Conservation (phyloP, 139 green algal species). For the Chlamydomonas sphaeroides region DNA sequence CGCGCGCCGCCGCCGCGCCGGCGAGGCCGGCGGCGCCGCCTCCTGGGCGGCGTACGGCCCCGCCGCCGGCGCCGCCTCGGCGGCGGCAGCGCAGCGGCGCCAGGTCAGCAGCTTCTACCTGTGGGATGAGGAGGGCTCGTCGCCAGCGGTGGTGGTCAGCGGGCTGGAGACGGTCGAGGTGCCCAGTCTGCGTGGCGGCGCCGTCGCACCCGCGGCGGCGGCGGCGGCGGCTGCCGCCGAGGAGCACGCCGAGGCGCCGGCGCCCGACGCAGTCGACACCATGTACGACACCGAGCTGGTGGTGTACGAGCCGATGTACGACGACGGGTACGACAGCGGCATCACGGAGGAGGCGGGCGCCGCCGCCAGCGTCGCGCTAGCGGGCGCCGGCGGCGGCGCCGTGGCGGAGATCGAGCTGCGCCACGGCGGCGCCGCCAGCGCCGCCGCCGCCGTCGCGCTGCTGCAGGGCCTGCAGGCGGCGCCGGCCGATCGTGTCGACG, state of each 20-base stretch:
- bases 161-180: constrained; percentile 49
- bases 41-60: not conserved
- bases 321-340: too few relatives aligned
- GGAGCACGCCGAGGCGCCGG: constrained; percentile 15
- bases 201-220: not conserved
- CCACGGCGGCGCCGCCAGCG: not conserved
- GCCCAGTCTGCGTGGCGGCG: not conserved
- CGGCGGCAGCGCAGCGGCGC: not conserved
- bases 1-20: not conserved
- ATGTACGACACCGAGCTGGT: constrained; percentile 48
- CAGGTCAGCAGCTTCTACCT: constrained; percentile 35
- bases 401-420: too few relatives aligned
- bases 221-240: not conserved
- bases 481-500: too few relatives aligned
- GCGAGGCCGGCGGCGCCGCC: too few relatives aligned
- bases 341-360: too few relatives aligned
- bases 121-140: not conserved
- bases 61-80: too few relatives aligned
- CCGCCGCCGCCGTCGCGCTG: constrained; percentile 14
- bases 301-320: not conserved
- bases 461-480: constrained; percentile 36
- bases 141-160: not conserved
- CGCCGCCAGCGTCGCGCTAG: too few relatives aligned
- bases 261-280: too few relatives aligned
- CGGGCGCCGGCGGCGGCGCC: not conserved